Evolutionary conservation across 176 grass and related monocot genomes (phyloP).

Genomic region (Phoenix roebelenii): DNA sequence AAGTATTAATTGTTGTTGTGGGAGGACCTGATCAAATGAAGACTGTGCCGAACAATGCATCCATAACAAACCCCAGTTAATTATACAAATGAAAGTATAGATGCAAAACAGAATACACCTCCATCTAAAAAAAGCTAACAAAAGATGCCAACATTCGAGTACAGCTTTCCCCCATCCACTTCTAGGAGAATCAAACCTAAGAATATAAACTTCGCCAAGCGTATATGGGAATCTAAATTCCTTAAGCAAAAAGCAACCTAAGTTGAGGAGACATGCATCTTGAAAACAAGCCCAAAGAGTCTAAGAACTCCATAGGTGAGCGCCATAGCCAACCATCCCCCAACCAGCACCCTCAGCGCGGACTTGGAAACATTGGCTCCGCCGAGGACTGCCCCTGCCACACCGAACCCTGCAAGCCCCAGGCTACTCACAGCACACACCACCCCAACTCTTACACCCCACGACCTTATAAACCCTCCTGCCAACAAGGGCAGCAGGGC

Average conservation of each 20-base stretch:
- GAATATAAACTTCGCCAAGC: too few species aligned
- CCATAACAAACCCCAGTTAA: too few species aligned
- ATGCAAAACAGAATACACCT: too few species aligned
- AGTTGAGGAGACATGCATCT: constrained; percentile 33
- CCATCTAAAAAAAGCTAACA: too few species aligned
- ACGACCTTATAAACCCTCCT: constrained; percentile 39
- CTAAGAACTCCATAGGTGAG: constrained; percentile 70
- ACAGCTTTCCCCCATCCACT: too few species aligned
- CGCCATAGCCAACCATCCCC: constrained; percentile 82
- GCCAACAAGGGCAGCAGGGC: constrained; percentile 55
- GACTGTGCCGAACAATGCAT: too few species aligned
- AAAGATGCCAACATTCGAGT: too few species aligned
- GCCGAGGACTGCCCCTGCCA: constrained; percentile 46
- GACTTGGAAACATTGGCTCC: constrained; percentile 36
- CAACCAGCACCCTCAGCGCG: constrained; percentile 46
- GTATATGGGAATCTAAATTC: too few species aligned
- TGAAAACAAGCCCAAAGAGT: constrained; percentile 36
- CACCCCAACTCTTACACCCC: constrained; percentile 25
- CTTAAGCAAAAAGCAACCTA: background rate
- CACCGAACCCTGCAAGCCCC: constrained; percentile 56
- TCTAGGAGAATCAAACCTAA: too few species aligned
- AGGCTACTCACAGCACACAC: constrained; percentile 50
- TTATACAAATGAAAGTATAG: too few species aligned
- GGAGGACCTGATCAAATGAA: too few species aligned
- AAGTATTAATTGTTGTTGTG: too few species aligned